A percentile compares a stretch with the other conserved stretches of the same genome.
Evolutionary conservation across 1,139 yeast genomes (phyloP).

Genomic region (Protomyces inouyei): DNA sequence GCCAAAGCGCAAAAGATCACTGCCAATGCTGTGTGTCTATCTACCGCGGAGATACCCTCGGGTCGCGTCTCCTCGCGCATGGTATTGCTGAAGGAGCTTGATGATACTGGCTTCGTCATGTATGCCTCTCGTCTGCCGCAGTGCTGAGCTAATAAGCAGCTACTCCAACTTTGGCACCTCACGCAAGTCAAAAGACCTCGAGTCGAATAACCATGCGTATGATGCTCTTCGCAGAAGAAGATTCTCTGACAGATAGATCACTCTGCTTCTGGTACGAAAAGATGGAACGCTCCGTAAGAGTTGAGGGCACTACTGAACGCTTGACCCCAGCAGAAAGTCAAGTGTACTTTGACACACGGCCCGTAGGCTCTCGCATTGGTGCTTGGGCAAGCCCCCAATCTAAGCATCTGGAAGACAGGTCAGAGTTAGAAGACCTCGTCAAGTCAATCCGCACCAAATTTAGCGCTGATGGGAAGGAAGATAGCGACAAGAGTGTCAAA

Average conservation of each 20-base stretch:
- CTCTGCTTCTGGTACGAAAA: conserved; percentile 76
- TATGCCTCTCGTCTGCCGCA: conserved; percentile 35
- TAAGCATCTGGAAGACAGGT: conserved; percentile 52
- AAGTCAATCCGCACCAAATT: conserved; percentile 54
- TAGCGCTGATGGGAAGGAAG: conserved; percentile 10
- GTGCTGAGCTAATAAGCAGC: not conserved
- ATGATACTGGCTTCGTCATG: conserved; percentile 69
- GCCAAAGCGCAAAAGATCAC: conserved; percentile 47
- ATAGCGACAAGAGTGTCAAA: conserved; percentile 44
- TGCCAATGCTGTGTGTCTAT: conserved; percentile 74
- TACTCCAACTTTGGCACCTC: conserved; percentile 85
- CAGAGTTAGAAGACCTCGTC: conserved; percentile 54
- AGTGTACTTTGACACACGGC: conserved; percentile 75
- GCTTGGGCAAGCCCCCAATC: conserved; percentile 98
- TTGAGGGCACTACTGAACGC: conserved; percentile 78
- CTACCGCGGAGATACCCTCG: conserved; percentile 81
- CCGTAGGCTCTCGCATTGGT: conserved; percentile 87
- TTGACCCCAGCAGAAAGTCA: conserved; percentile 69
- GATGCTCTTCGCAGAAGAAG: no score
- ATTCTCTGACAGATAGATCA: not conserved
- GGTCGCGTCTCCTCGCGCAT: conserved; percentile 83
- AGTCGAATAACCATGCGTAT: conserved; percentile 70
- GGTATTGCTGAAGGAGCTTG: conserved; percentile 83
- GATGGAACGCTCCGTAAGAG: conserved; percentile 83
- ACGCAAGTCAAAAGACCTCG: conserved; percentile 68